Conservation (phyloP, 768 basidiomycete genomes). For the Mycena indigotica region DNA sequence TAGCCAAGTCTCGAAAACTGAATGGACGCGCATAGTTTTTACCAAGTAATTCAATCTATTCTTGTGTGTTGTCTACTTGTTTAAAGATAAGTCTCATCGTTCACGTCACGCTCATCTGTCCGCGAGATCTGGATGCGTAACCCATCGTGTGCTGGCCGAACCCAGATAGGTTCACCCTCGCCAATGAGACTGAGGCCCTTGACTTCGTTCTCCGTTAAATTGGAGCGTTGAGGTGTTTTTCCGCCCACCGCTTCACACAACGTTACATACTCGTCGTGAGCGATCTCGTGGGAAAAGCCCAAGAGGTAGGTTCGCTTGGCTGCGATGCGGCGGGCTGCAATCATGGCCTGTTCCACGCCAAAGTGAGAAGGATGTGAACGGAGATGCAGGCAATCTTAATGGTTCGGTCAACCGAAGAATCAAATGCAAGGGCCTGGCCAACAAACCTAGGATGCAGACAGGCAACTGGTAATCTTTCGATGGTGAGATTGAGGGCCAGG, state of each 20-base stretch:
- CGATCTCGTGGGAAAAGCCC: conserved; percentile 76
- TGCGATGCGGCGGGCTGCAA: conserved; percentile 54
- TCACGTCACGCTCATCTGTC: conserved; percentile 36
- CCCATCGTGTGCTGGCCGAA: conserved; percentile 78
- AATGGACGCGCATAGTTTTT: conserved; percentile 27
- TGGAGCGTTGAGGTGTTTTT: conserved; percentile 17
- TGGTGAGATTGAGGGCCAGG: conserved; percentile 55
- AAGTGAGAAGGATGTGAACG: conserved; percentile 76
- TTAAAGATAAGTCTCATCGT: conserved; percentile 55
- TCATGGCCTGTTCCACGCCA: conserved; percentile 66
- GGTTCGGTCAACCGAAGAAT: too few species aligned
- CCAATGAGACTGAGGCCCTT: conserved; percentile 50
- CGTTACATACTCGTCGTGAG: conserved; percentile 76
- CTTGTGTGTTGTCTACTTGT: background rate
- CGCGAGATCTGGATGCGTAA: conserved; percentile 53
- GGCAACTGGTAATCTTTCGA: conserved; percentile 38
- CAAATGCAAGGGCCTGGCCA: too few species aligned
- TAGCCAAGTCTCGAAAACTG: background rate
- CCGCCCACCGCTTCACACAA: conserved; percentile 57
- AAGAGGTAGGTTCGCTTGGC: conserved; percentile 69
- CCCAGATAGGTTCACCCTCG: conserved; percentile 53
- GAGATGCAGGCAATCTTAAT: conserved; percentile 79
- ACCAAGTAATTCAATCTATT: conserved; percentile 27
- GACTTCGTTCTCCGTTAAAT: conserved; percentile 37
- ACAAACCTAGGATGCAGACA: conserved; percentile 69